Evolutionary conservation across 805 yeast species (phyloP).

Genomic region (Candida qinlingensis): DNA sequence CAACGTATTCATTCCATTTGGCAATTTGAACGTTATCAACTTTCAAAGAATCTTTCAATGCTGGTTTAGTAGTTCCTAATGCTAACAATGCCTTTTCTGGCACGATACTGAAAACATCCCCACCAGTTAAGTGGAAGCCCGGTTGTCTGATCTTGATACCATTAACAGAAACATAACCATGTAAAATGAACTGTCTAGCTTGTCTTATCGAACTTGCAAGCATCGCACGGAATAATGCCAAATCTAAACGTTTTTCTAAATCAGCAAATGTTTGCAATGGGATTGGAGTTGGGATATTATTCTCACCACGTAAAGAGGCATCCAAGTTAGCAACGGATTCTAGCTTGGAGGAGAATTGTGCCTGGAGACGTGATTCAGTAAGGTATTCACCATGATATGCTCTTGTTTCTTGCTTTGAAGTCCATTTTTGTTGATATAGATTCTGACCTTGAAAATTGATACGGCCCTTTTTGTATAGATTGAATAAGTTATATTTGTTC

Average conservation of each 20-base stretch:
- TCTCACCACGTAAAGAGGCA: conserved; percentile 63
- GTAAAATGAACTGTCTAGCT: conserved; percentile 81
- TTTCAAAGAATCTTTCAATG: conserved; percentile 57
- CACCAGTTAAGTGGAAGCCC: conserved; percentile 68
- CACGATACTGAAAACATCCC: conserved; percentile 80
- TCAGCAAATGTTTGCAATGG: conserved; percentile 85
- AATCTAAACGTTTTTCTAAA: conserved; percentile 82
- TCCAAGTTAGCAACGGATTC: conserved; percentile 87
- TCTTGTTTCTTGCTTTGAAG: conserved; percentile 85
- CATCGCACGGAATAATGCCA: conserved; percentile 86
- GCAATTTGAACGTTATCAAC: conserved; percentile 68
- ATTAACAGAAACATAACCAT: conserved; percentile 80
- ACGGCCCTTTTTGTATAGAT: conserved; percentile 68
- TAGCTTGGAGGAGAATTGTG: conserved; percentile 59
- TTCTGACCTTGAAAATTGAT: conserved; percentile 53
- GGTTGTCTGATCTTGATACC: conserved; percentile 78
- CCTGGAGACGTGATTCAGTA: conserved; percentile 78
- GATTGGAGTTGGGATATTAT: conserved; percentile 65
- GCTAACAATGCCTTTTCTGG: conserved; percentile 86
- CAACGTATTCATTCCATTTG: conserved; percentile 72
- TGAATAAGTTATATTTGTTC: conserved; percentile 89
- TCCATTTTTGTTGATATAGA: conserved; percentile 89
- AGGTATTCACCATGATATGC: conserved; percentile 94
- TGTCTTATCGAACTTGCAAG: conserved; percentile 92
- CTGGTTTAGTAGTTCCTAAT: conserved; percentile 80